Evolutionary conservation across 495 filamentous ascomycete genomes (phyloP), one percentile per base, ranked within the genome.

Genomic region (Aspergillus olivimuriae): DNA sequence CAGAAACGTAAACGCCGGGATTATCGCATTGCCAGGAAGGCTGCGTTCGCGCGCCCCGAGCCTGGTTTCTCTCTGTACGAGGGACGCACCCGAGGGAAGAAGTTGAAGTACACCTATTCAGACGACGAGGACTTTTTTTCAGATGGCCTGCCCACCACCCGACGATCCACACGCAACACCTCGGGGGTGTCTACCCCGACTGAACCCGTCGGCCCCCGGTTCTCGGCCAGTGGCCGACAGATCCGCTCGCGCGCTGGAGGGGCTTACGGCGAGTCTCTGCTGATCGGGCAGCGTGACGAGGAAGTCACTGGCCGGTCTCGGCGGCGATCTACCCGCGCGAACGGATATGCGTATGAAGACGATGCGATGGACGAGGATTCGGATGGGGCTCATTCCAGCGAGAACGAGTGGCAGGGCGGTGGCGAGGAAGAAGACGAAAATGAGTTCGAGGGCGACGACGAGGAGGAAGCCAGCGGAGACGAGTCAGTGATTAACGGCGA

Each of bases 71-170:
- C 89, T 11, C 71, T 92, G 39, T 97, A 97, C 62, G 92, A 98
- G 69, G 94, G 94, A 28, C 87, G 92, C 33, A 97, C 94, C 0
- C 79, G 92, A 40, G 92, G 92, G 31, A 97, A 97, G 67, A 83
- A 89, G 34, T 83, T 95, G 63, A 94, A 86, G 58, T 98, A 97
- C 50, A 96, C 89, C 0, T 97, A 86, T 58, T 95, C 89, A 0
- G 89, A 95, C 32, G 89, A 95, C 30, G 88, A 94, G 52, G 83
- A 83, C 15, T 82, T 85, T 26, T 75, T 78, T 39, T 87, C 86
- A 2, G 88, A 94, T 58, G 81, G 78, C 18, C 70, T 77, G 16
- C 62, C 69, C 4, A 68, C 75, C 12, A 76, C 69, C 20, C 79
- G 87, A 41, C 78, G 86, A 28, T 95, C 89, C 1, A 80, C 78